These are phyloP conservation scores for Fusarium liriodendri DNA, from an alignment of 2,329 filamentous ascomycete species.

Conservation along the genomic window DNA sequence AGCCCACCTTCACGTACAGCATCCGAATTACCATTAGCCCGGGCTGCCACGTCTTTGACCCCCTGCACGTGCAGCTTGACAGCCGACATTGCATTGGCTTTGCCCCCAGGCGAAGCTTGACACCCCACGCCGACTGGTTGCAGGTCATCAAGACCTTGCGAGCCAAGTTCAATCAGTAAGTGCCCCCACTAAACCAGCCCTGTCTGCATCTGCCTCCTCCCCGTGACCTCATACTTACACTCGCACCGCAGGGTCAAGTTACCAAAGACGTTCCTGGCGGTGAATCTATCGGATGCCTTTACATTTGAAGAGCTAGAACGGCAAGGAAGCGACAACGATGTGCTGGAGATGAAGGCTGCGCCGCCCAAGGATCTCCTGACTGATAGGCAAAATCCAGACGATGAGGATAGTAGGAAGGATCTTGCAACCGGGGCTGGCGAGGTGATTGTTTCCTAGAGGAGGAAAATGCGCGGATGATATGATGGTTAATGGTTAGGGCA, in stretches of 20 bases:
- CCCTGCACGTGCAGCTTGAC: conserved; percentile 94
- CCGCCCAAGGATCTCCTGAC: conserved; percentile 46
- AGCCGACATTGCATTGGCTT: conserved; percentile 96
- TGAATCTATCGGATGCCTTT: conserved; percentile 73
- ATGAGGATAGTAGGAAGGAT: conserved; percentile 11
- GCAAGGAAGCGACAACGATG: conserved; percentile 59
- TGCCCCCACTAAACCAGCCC: conserved; percentile 29
- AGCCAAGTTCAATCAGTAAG: conserved; percentile 94
- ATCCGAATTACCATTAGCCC: conserved; percentile 97
- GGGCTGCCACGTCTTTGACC: conserved; percentile 96
- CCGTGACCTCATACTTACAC: conserved; percentile 31
- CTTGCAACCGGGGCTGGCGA: conserved; percentile 38
- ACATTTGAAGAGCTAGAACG: conserved; percentile 68
- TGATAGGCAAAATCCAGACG: conserved; percentile 19
- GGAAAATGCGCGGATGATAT: conserved; percentile 18
- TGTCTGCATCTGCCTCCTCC: conserved; percentile 17
- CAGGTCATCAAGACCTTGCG: conserved; percentile 95
- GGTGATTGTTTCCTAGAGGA: conserved; percentile 38
- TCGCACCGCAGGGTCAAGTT: conserved; percentile 67
- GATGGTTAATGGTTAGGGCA: conserved; percentile 9
- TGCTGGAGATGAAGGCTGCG: conserved; percentile 59
- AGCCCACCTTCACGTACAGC: conserved; percentile 87
- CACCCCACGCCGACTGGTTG: conserved; percentile 94
- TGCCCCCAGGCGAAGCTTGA: conserved; percentile 89
- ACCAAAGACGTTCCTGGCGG: conserved; percentile 73